Evolutionary conservation across 805 yeast genomes (phyloP), one percentile per base, ranked within the genome.

Genomic region (Brettanomyces anomalus): DNA sequence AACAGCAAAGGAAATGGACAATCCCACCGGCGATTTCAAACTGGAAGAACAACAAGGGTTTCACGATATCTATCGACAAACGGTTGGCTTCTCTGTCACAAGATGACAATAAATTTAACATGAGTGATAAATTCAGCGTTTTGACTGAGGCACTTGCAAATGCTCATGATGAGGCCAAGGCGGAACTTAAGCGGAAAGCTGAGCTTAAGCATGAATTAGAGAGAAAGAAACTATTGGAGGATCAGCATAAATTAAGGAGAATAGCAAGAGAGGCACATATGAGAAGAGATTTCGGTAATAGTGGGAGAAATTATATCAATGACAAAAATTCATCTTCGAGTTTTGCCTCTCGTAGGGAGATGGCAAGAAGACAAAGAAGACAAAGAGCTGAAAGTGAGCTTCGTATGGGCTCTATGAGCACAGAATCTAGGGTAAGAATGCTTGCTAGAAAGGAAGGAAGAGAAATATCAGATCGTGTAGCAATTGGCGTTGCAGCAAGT

Each of bases 21-120:
- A 87, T 93, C 26, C 97, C 97, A 0, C 80, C 95, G 0, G 86
- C 94, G 1, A 76, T 90, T 0, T 90, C 97, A 1, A 87, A 86
- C 59, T 93, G 97, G 97, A 89, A 88, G 60, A 93, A 93, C 60
- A 85, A 89, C 15, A 83, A 85, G 51, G 97, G 97, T 1, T 86
- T 79, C 56, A 79, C 95, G 1, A 80, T 89, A 37, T 78, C 83
- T 1, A 61, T 89, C 34, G 95, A 88, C 43, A 85, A 83, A 54
- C 68, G 97, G 46, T 66, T 85, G 43, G 81, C 81, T 1, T 71
- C 77, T 2, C 71, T 73, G 13, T 62, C 68, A 2, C 61, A 58
- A 0, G 76, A 76, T 43, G 77, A 77, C 37, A 63, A 69, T 3
- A 61, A 59, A 26, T 62, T 64, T 7, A 53, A 58, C 21, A 61